Conservation (phyloP, 1,284 basidiomycete genomes). For the Stygiomarasmius scandens region DNA sequence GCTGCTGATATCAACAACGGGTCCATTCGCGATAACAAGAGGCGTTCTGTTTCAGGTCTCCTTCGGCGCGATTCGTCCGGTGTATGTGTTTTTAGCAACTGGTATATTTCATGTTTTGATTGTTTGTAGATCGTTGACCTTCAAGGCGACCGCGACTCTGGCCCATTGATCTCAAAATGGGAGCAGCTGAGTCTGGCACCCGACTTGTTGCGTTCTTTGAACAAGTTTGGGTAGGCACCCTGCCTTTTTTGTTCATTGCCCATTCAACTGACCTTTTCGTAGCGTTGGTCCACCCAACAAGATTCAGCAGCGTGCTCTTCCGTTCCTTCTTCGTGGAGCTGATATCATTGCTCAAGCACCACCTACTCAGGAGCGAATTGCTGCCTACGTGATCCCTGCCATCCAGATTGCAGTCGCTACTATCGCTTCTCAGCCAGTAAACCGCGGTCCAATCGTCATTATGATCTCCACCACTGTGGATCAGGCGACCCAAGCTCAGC, state of each 20-base stretch:
- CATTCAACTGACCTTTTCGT: constrained; percentile 18
- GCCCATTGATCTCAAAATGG: constrained; percentile 94
- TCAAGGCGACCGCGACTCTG: constrained; percentile 69
- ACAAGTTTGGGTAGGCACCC: constrained; percentile 82
- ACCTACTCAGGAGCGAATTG: constrained; percentile 97
- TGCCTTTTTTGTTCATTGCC: constrained; percentile 15
- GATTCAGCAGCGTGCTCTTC: constrained; percentile 95
- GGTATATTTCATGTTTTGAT: constrained; percentile 12
- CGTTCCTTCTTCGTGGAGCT: constrained; percentile 89
- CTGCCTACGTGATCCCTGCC: constrained; percentile 93
- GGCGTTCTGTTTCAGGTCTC: constrained; percentile 70
- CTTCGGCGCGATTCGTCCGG: constrained; percentile 75
- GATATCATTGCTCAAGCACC: constrained; percentile 99
- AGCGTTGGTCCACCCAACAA: constrained; percentile 98
- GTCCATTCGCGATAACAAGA: constrained; percentile 59
- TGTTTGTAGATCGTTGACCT: constrained; percentile 48
- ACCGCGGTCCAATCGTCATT: constrained; percentile 83
- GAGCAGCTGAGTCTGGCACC: constrained; percentile 88
- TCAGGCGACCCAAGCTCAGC: constrained; percentile 96
- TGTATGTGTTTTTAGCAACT: constrained; percentile 46
- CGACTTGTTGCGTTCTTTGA: constrained; percentile 87
- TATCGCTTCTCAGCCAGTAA: constrained; percentile 51
- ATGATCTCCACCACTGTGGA: constrained; percentile 98
- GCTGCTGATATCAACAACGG: constrained; percentile 41
- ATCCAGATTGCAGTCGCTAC: constrained; percentile 83